Conservation (phyloP, 352 stramenopile species). For the Globisporangium echinulatum region DNA sequence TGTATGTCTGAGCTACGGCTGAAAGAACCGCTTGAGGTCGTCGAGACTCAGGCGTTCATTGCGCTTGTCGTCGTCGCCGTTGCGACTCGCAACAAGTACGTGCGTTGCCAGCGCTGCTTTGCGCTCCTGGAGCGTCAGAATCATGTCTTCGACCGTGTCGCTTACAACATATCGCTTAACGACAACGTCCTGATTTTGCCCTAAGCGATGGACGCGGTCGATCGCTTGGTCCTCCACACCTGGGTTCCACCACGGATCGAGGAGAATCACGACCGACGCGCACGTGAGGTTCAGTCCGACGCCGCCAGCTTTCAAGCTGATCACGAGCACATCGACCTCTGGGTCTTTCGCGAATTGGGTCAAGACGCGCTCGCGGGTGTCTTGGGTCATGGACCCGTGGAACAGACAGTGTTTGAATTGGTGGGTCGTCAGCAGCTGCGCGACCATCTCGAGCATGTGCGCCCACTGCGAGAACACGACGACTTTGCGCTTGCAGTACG, state of each 20-base stretch:
- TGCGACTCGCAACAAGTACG: constrained; percentile 54
- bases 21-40: constrained; percentile 68
- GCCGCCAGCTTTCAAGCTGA: constrained; percentile 86
- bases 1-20: constrained; percentile 8
- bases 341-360: constrained; percentile 51
- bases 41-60: constrained; percentile 56
- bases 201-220: constrained; percentile 88
- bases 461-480: constrained; percentile 91
- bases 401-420: constrained; percentile 59
- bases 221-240: constrained; percentile 92
- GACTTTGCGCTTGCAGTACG: constrained; percentile 51
- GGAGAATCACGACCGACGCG: constrained; percentile 84
- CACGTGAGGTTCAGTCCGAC: constrained; percentile 89
- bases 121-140: constrained; percentile 84
- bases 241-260: constrained; percentile 94
- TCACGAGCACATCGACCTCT: constrained; percentile 67
- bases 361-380: constrained; percentile 66
- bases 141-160: constrained; percentile 90
- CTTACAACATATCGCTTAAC: constrained; percentile 88
- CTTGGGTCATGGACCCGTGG: constrained; percentile 65
- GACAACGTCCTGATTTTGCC: constrained; percentile 74
- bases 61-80: constrained; percentile 28
- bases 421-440: constrained; percentile 37
- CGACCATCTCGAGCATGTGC: constrained; percentile 83
- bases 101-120: constrained; percentile 85